Percentiles rank a stretch among this genome's conserved stretches.
Conservation (phyloP, 495 filamentous ascomycete species). For the Bacidia rubella region DNA sequence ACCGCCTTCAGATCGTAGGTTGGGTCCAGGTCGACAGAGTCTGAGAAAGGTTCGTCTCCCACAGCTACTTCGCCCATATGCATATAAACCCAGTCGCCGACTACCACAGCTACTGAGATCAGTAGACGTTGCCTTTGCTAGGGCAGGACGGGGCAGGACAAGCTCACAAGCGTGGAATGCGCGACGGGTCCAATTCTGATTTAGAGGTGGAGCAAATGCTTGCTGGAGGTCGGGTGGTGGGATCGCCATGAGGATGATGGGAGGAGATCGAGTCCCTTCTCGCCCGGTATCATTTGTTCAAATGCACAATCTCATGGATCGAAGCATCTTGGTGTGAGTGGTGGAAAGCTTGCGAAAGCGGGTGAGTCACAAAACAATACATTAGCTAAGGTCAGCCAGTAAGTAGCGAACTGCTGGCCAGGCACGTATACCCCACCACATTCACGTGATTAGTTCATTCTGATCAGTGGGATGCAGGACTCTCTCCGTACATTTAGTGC, state of each 20-base stretch:
- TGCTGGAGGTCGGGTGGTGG: slow-evolving; percentile 1
- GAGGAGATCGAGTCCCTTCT: neutral
- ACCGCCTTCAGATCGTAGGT: neutral
- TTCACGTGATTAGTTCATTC: too few species aligned
- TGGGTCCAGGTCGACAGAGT: neutral
- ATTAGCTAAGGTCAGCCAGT: too few species aligned
- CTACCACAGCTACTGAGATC: slow-evolving; percentile 1
- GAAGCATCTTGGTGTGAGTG: too few species aligned
- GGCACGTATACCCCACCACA: too few species aligned
- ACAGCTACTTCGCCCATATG: slow-evolving; percentile 7
- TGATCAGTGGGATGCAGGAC: too few species aligned
- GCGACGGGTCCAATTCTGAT: slow-evolving; percentile 6
- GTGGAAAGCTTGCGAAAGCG: too few species aligned
- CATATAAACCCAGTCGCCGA: slow-evolving; percentile 3
- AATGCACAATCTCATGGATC: neutral
- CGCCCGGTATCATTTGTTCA: neutral
- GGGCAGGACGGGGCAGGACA: too few species aligned
- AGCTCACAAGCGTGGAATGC: slow-evolving; percentile 10
- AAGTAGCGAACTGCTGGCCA: too few species aligned
- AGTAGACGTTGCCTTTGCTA: too few species aligned
- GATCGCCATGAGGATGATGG: neutral
- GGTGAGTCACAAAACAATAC: too few species aligned
- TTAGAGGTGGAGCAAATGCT: slow-evolving; percentile 2
- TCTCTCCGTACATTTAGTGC: too few species aligned
- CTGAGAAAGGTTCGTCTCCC: neutral